phyloP scores from a whole-genome alignment of 441 rosid genomes.

The Pelargonium cotyledonis region DNA sequence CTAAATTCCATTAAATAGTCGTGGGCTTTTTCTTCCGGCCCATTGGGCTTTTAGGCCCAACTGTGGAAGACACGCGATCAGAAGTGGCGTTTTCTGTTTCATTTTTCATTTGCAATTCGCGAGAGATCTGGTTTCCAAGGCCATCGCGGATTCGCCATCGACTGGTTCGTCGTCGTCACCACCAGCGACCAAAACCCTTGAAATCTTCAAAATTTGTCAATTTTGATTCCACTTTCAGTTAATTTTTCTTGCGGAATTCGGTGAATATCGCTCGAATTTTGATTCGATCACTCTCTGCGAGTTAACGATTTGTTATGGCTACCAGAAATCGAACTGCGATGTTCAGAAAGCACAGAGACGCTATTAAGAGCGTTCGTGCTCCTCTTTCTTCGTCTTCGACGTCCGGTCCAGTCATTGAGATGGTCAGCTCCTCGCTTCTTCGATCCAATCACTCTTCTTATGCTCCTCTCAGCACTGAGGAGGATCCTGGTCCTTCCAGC shows the following conservation, averaged over 20 bases:
- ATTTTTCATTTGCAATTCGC: neutral
- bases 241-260: neutral
- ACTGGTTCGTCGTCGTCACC: constrained; percentile 2
- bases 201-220: neutral
- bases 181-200: neutral
- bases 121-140: constrained; percentile 7
- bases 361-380: constrained; percentile 19
- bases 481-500: constrained; percentile 16
- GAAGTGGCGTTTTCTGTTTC: neutral
- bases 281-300: neutral
- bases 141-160: neutral
- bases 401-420: constrained; percentile 18
- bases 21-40: neutral
- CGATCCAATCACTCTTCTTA: constrained; percentile 15
- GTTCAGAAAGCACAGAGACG: constrained; percentile 19
- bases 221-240: neutral
- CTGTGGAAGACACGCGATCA: neutral
- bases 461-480: constrained; percentile 24
- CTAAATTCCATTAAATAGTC: neutral
- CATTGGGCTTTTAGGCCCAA: neutral
- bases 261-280: neutral
- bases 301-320: constrained; percentile 11
- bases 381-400: constrained; percentile 15
- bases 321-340: constrained; percentile 18
- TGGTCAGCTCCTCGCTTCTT: constrained; percentile 24